Evolutionary conservation across 2,329 filamentous ascomycete genomes (phyloP), one percentile per base, ranked within the genome.

Genomic region (Nemania abortiva): DNA sequence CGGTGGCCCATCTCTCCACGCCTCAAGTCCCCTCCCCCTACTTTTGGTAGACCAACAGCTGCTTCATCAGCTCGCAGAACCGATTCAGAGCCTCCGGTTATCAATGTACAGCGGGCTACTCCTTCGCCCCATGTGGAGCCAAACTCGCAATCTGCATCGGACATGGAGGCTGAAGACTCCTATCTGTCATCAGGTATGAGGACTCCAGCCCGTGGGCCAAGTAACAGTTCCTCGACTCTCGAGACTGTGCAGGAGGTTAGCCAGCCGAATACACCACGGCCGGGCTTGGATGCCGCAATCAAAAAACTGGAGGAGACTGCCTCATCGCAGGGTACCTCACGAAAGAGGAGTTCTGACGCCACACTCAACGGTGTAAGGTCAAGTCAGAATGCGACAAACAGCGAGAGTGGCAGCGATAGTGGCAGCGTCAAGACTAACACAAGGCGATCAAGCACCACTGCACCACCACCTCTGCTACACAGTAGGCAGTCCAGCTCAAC

Each of bases 161-260:
- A 89, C 70, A 85, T 81, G 73, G 87, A 89, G 70, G 80, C 80
- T 64, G 88, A 89, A 72, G 88, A 89, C 47, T 72, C 78, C 11
- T 79, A 83, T 47, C 74, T 81, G n/a, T 80, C 81, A 53, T 82
- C 87, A 22, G 89, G 88, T 58, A 83, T 88, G 82, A 83, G 86
- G 77, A 89, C 89, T 20, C 88, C 89, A 24, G 86, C 84, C 39
- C 86, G 90, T 72, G 88, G 86, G 68, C 84, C 86, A 61, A 89
- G 85, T 77, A 87, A 85, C 66, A 87, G 86, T 60, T 87, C 84
- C 42, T 86, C 90, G 57, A 89, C 88, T 56, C 83, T 98, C 66
- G 95, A 97, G 81, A 98, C 96, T 0, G 95, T 98, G 18, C 92
- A 97, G 78, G 95, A 98, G 84, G 90, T 92, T 63, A 96, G 93